phyloP scores from a whole-genome alignment of 2,329 filamentous ascomycete genomes.

The Diplodia sapinea region DNA sequence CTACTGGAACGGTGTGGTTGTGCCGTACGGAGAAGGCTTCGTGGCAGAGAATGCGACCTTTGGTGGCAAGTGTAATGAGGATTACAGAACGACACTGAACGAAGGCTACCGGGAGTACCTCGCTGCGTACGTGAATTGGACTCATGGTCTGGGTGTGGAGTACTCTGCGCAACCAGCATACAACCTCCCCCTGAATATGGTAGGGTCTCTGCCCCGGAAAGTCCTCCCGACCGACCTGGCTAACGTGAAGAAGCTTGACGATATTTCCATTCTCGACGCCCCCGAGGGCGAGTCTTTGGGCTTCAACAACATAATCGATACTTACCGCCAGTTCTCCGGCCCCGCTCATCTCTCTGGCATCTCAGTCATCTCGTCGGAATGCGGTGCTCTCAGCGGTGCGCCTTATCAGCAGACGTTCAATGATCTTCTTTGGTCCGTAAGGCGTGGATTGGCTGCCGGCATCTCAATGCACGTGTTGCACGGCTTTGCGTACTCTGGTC shows the following conservation, averaged over 20 bases:
- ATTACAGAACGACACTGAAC: slow-evolving; percentile 42
- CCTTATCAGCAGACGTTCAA: slow-evolving; percentile 41
- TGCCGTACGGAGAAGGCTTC: slow-evolving; percentile 33
- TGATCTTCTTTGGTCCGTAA: slow-evolving; percentile 46
- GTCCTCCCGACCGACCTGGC: not conserved
- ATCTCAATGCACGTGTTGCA: slow-evolving; percentile 56
- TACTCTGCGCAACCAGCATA: slow-evolving; percentile 44
- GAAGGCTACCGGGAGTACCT: slow-evolving; percentile 43
- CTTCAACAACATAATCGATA: slow-evolving; percentile 42
- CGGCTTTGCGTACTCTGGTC: slow-evolving; percentile 50
- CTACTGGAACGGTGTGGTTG: slow-evolving; percentile 30
- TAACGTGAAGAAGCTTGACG: slow-evolving; percentile 32
- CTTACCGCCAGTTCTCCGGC: slow-evolving; percentile 44
- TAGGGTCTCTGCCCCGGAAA: not conserved
- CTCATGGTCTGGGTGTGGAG: slow-evolving; percentile 36
- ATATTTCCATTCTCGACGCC: slow-evolving; percentile 41
- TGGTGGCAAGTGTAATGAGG: slow-evolving; percentile 36
- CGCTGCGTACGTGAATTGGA: slow-evolving; percentile 38
- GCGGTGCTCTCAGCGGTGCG: slow-evolving; percentile 40
- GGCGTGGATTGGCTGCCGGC: slow-evolving; percentile 49
- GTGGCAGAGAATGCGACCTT: slow-evolving; percentile 29
- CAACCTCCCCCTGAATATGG: slow-evolving; percentile 46
- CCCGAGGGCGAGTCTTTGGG: slow-evolving; percentile 46
- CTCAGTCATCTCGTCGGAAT: slow-evolving; percentile 43
- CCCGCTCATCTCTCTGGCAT: slow-evolving; percentile 42